Evolutionary conservation across 192 early-diverging fungal species (phyloP).

Genomic region (Coemansia sp.): DNA sequence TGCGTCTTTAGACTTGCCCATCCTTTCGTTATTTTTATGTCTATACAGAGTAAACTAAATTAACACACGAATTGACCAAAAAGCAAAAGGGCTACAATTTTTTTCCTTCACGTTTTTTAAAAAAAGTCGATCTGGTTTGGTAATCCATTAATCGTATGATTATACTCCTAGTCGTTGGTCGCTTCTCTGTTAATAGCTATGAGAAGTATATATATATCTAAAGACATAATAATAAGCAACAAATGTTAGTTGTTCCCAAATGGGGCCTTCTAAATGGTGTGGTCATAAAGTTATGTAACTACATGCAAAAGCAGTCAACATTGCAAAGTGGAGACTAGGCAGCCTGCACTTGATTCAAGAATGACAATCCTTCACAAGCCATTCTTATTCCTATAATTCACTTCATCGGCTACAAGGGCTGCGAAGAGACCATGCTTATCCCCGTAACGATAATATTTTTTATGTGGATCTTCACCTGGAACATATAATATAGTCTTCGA

Average conservation of each 20-base stretch:
- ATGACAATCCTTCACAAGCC: no score
- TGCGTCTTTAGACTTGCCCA: conserved; percentile 10
- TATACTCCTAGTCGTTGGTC: not conserved
- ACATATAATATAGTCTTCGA: no score
- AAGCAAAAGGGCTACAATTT: not conserved
- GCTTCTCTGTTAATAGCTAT: not conserved
- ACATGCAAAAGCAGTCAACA: not conserved
- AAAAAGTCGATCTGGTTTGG: not conserved
- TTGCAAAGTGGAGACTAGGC: not conserved
- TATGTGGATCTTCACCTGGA: no score
- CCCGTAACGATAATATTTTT: no score
- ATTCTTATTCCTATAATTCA: no score
- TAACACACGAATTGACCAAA: not conserved
- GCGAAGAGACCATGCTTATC: no score
- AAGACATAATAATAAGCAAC: not conserved
- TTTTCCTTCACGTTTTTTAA: not conserved
- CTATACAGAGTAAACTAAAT: not conserved
- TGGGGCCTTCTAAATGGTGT: not conserved
- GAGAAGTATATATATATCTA: not conserved
- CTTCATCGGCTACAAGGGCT: no score
- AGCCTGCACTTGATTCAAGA: not conserved
- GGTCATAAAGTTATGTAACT: not conserved
- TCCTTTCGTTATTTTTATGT: conserved; percentile 8
- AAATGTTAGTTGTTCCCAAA: not conserved
- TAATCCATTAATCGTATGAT: not conserved